Evolutionary conservation across 1,139 yeast species (phyloP).

Genomic region (Suhomyces yuchorum): DNA sequence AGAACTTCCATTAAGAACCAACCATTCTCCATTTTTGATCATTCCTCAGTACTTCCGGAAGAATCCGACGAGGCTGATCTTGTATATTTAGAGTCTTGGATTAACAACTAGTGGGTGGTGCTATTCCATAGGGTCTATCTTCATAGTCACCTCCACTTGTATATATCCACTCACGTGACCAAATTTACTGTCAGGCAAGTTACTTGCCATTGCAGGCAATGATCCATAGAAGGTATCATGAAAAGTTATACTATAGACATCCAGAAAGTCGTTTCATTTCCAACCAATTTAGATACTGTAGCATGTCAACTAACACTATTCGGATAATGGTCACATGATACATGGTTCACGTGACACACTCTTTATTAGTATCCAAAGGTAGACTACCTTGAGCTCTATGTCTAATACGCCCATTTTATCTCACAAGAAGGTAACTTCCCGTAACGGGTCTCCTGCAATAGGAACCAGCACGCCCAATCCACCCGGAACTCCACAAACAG

Average conservation of each 20-base stretch:
- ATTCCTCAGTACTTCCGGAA: constrained; percentile 34
- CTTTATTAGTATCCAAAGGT: too few species aligned
- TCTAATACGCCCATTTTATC: constrained; percentile 26
- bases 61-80: constrained; percentile 39
- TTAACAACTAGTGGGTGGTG: constrained; percentile 22
- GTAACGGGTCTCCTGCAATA: constrained; percentile 13
- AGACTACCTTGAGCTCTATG: too few species aligned
- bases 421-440: constrained; percentile 14
- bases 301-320: too few species aligned
- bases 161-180: not conserved
- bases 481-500: constrained; percentile 7
- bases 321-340: too few species aligned
- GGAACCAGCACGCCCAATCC: constrained; percentile 16
- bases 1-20: constrained; percentile 20
- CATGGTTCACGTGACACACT: too few species aligned
- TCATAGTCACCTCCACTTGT: not conserved
- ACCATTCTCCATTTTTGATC: constrained; percentile 39
- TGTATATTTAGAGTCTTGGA: constrained; percentile 47
- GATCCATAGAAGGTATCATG: too few species aligned
- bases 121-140: not conserved
- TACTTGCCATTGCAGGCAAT: too few species aligned
- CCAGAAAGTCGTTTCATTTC: too few species aligned
- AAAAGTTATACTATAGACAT: too few species aligned
- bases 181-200: too few species aligned
- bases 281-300: too few species aligned